Base-by-base conservation (phyloP, 805 yeast genomes). In the Ogataea degrootiae region DNA sequence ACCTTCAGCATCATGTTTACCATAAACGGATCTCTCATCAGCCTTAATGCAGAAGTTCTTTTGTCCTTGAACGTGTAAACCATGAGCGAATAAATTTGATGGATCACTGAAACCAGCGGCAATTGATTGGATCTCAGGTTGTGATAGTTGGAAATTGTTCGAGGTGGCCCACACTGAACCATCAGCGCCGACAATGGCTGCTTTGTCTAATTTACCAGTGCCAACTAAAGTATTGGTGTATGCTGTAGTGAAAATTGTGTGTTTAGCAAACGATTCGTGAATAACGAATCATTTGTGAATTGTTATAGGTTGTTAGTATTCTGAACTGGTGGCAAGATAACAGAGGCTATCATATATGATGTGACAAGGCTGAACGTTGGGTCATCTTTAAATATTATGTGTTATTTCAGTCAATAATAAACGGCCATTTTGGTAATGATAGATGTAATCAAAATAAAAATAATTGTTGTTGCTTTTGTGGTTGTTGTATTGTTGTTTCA, bases 131-230 rank as follows among this genome's bases (percentile, higher is more conserved):
- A 91, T 81, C 71, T 94, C 99, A 39, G 76, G 72, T 11, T 82
- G 79, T 40, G 78, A 76, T 57, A 91, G 77, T 34, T 72, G 65
- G 50, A 88, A 79, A 37, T 80, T 79, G 51, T 85, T 77, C 16
- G 94, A 76, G 57, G 83, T 80, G 21, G 98, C 98, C 99, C 99
- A 94, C 45, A 82, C 78, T 19, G 96, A 96, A 41, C 99, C 99
- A 14, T 95, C 96, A 57, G 87, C 85, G 9, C 97, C 91, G 70
- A 87, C 91, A 57, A 94, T 81, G 38, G 95, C 94, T 34, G 98
- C 97, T 67, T 82, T 82, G 72, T 92, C 97, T 56, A 94, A 76
- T 68, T 87, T 88, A 53, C 89, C 88, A 44, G 97, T 86, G 47
- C 84, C 87, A 56, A 86, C 72, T 58, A 94, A 82, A 72, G 90